These are phyloP conservation scores for Vitellaria paradoxa DNA, from an alignment of 179 eudicot species.

Conservation along the genomic window DNA sequence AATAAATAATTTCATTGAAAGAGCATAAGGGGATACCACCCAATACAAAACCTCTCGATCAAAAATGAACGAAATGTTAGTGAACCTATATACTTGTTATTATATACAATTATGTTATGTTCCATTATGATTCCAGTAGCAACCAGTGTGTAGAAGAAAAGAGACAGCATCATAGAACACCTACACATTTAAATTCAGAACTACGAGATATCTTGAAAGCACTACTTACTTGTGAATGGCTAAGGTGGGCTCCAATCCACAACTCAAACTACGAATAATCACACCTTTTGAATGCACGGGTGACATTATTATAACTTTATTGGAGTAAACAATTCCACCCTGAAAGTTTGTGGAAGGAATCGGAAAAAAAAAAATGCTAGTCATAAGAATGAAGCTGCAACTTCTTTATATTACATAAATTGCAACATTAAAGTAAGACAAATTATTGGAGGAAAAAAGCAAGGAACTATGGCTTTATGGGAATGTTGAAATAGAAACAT, in stretches of 20 bases:
- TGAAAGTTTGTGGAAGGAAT: constrained; percentile 23
- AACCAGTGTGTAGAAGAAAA: not conserved
- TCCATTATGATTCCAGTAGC: not conserved
- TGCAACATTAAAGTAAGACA: not conserved
- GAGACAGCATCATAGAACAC: not conserved
- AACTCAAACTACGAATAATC: constrained; percentile 33
- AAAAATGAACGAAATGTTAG: too few species aligned
- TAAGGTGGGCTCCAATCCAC: constrained; percentile 56
- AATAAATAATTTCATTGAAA: too few species aligned
- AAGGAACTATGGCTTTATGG: not conserved
- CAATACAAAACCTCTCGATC: too few species aligned
- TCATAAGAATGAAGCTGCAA: constrained; percentile 11
- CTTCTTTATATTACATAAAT: not conserved
- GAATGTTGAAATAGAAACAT: not conserved
- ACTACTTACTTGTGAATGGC: constrained; percentile 49
- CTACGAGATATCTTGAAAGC: not conserved
- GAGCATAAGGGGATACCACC: too few species aligned
- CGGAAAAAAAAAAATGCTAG: not conserved
- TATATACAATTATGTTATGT: not conserved
- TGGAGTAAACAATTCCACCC: constrained; percentile 75
- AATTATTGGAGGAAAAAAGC: constrained; percentile 1
- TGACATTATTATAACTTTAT: constrained; percentile 49
- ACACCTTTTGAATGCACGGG: constrained; percentile 41
- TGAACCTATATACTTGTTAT: not conserved
- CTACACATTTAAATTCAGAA: not conserved